Evolutionary conservation across 495 filamentous ascomycete genomes (phyloP), one percentile per base, ranked within the genome.

Genomic region (Penicillium crystallinum): DNA sequence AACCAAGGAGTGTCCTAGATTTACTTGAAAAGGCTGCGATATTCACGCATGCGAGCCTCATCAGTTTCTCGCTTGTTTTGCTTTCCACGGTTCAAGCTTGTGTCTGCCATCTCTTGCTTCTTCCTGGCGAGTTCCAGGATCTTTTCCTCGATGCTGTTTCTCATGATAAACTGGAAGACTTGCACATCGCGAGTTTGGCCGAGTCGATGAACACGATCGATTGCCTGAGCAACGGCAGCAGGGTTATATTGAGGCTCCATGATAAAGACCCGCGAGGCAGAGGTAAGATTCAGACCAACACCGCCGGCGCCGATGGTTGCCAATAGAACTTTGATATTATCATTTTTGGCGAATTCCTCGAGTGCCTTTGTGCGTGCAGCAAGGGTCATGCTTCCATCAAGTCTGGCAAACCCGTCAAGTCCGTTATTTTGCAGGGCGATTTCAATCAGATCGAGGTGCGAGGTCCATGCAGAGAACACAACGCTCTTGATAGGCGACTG

Each of bases 161-260:
- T 78, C 89, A 97, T 97, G 66, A 97, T 84, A 66, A 85, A 97
- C 31, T 90, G 81, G 12, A 84, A 81, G 1, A 88, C 95, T 9
- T 78, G 79, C 4, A 98, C 93, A 22, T 84, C 78, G 7, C 92
- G 78, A 59, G 79, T 92, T 73, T 98, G 93, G 0, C 93, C 93
- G 17, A 98, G 77, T 15, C 93, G 86, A 64, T 98, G 93, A 21
- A 98, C 87, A 37, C 93, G 88, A 60, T 98, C 93, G 7, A 98
- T 77, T 4, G 93, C 93, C 66, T 98, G 93, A 5, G 90, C 89
- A 57, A 97, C 91, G 0, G 90, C 88, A 5, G 90, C 91, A 2
- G 93, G 93, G 65, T 98, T 98, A 66, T 90, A 98, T 58, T 97
- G 90, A 2, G 93, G 93, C 68, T 98, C 93, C 93, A 98, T 97